These are phyloP conservation scores for Hordeum marinum DNA, from an alignment of 176 grass and related monocot genomes.

Conservation along the genomic window DNA sequence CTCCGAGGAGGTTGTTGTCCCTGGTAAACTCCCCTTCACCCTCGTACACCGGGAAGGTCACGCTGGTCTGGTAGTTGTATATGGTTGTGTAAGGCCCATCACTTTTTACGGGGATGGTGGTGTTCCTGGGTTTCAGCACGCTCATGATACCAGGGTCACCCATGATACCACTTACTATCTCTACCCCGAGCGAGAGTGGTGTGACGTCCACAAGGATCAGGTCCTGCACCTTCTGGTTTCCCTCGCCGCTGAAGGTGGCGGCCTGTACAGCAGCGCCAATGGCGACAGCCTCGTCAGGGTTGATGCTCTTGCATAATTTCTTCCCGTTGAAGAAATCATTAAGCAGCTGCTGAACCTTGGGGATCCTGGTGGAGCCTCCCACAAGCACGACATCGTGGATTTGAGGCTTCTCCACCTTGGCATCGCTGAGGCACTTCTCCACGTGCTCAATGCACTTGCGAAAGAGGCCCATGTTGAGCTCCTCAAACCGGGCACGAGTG, in stretches of 20 bases:
- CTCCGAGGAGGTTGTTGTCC: conserved; percentile 45
- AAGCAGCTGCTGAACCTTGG: conserved; percentile 89
- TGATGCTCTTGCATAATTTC: conserved; percentile 3
- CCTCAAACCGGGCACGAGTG: conserved; percentile 5
- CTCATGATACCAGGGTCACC: conserved; percentile 32
- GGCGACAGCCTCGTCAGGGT: conserved; percentile 7
- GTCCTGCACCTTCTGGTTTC: conserved; percentile 24
- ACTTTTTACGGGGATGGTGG: conserved; percentile 42
- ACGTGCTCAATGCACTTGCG: background rate
- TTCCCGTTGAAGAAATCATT: conserved; percentile 93
- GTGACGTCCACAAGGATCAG: conserved; percentile 53
- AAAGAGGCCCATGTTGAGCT: background rate
- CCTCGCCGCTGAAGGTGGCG: conserved; percentile 26
- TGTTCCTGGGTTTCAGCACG: conserved; percentile 50
- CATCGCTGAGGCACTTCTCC: background rate
- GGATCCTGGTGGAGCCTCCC: conserved; percentile 88
- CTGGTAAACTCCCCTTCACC: conserved; percentile 42
- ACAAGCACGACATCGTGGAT: conserved; percentile 81
- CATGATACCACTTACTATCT: conserved; percentile 33
- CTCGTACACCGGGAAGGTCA: conserved; percentile 34
- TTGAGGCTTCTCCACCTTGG: background rate
- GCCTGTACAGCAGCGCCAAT: conserved; percentile 56
- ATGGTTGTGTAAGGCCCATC: conserved; percentile 30
- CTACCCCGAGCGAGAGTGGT: conserved; percentile 46
- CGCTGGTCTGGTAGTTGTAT: conserved; percentile 28